A percentile compares a stretch with the other conserved stretches of the same genome.
These are phyloP conservation scores for Penicillium canescens DNA, from an alignment of 495 filamentous ascomycete species.

Conservation along the genomic window DNA sequence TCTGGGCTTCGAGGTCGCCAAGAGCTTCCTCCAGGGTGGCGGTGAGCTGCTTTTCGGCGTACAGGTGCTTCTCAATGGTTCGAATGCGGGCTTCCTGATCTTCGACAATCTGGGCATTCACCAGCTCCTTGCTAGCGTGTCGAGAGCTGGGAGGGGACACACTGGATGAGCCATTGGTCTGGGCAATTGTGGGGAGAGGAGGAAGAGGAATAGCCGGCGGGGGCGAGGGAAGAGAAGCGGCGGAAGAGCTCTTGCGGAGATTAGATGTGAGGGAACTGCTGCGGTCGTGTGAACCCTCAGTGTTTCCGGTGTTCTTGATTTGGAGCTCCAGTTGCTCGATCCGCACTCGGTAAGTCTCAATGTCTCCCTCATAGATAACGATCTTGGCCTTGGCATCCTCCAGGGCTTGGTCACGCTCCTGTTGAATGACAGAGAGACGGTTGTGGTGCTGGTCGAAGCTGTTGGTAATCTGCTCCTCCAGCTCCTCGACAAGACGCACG, in stretches of 20 bases:
- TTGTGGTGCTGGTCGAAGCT: conserved; percentile 95
- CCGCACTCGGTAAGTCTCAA: conserved; percentile 50
- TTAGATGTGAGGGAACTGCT: conserved; percentile 77
- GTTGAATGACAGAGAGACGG: conserved; percentile 69
- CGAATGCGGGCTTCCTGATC: conserved; percentile 94
- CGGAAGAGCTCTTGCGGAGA: conserved; percentile 82
- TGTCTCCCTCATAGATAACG: conserved; percentile 48
- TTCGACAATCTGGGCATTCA: conserved; percentile 63
- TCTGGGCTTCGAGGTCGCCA: conserved; percentile 85
- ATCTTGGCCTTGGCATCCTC: conserved; percentile 50
- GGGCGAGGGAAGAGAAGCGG: conserved; percentile 83
- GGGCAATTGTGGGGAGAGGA: conserved; percentile 45
- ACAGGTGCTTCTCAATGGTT: conserved; percentile 95
- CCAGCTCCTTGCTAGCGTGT: conserved; percentile 81
- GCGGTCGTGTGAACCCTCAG: conserved; percentile 55
- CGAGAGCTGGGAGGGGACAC: conserved; percentile 55
- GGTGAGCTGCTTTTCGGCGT: conserved; percentile 94
- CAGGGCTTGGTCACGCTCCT: conserved; percentile 51
- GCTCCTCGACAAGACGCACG: conserved; percentile 85
- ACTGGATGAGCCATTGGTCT: conserved; percentile 36
- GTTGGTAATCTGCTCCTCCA: conserved; percentile 93
- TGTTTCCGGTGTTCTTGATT: conserved; percentile 43
- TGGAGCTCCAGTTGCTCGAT: conserved; percentile 55
- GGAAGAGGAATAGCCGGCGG: conserved; percentile 96
- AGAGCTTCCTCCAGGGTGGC: conserved; percentile 92